Percentiles rank a stretch among this genome's conserved stretches.
Conservation (phyloP, 2,329 filamentous ascomycete species). For the Onygenales sp. region DNA sequence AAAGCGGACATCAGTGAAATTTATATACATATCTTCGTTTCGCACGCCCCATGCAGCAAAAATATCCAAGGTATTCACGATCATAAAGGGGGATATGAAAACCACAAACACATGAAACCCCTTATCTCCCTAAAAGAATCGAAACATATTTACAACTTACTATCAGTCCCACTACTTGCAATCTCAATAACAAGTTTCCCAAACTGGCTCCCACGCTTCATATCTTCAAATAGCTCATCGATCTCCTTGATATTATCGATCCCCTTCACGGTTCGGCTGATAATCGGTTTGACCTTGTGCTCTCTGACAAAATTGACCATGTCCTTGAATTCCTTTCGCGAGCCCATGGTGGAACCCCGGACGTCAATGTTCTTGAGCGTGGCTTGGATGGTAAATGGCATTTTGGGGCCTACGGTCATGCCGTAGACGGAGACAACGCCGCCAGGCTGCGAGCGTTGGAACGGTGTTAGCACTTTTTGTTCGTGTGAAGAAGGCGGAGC, state of each 20-base stretch:
- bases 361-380: constrained; percentile 84
- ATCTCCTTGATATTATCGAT: constrained; percentile 71
- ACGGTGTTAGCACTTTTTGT: neutral
- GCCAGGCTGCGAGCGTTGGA: constrained; percentile 43
- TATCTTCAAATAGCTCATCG: constrained; percentile 74
- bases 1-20: no score
- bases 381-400: constrained; percentile 77
- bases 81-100: neutral
- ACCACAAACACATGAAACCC: neutral
- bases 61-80: no score
- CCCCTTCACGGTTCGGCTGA: constrained; percentile 65
- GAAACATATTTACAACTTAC: constrained; percentile 9
- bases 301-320: constrained; percentile 76
- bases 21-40: no score
- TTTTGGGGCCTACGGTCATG: constrained; percentile 79
- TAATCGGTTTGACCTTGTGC: constrained; percentile 64
- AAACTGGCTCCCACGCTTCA: constrained; percentile 78
- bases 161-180: constrained; percentile 4
- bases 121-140: neutral
- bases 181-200: constrained; percentile 70
- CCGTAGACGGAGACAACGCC: constrained; percentile 82
- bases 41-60: no score
- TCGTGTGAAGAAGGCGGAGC: neutral
- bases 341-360: constrained; percentile 82
- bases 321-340: constrained; percentile 75